phyloP scores from a whole-genome alignment of 2,329 filamentous ascomycete genomes.

The Pestalotiopsis sp. region DNA sequence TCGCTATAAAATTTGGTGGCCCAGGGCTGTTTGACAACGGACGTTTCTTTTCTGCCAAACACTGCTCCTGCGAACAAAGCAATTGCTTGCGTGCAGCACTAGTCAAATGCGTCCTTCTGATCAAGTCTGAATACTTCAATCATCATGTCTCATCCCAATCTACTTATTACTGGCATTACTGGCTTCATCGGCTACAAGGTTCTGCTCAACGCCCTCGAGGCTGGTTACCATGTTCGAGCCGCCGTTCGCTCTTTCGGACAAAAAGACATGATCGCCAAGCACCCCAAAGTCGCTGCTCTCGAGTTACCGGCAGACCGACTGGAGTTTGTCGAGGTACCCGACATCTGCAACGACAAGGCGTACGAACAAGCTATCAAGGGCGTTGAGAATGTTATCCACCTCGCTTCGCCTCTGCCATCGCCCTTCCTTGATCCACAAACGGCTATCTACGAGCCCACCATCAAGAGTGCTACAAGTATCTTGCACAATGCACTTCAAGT shows the following conservation, averaged over 20 bases:
- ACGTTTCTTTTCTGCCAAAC: background rate
- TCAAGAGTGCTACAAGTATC: conserved; percentile 38
- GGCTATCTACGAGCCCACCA: conserved; percentile 27
- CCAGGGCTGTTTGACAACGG: background rate
- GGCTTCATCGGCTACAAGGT: background rate
- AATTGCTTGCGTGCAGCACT: background rate
- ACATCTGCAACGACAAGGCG: background rate
- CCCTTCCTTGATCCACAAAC: conserved; percentile 26
- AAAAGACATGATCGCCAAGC: background rate
- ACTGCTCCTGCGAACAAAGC: background rate
- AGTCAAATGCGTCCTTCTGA: background rate
- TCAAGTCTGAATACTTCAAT: background rate
- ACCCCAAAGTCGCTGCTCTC: background rate
- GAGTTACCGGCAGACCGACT: background rate
- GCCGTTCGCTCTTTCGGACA: background rate
- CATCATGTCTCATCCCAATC: background rate
- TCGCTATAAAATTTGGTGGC: background rate
- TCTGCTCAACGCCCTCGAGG: background rate
- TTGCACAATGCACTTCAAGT: conserved; percentile 37
- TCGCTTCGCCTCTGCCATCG: conserved; percentile 31
- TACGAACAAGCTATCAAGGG: conserved; percentile 38
- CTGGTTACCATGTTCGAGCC: background rate
- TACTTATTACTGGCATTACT: background rate
- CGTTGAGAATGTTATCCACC: conserved; percentile 39
- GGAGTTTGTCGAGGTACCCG: background rate